Evolutionary conservation across 2,329 filamentous ascomycete species (phyloP), one percentile per base, ranked within the genome.

Genomic region (Fusarium fujikuroi): DNA sequence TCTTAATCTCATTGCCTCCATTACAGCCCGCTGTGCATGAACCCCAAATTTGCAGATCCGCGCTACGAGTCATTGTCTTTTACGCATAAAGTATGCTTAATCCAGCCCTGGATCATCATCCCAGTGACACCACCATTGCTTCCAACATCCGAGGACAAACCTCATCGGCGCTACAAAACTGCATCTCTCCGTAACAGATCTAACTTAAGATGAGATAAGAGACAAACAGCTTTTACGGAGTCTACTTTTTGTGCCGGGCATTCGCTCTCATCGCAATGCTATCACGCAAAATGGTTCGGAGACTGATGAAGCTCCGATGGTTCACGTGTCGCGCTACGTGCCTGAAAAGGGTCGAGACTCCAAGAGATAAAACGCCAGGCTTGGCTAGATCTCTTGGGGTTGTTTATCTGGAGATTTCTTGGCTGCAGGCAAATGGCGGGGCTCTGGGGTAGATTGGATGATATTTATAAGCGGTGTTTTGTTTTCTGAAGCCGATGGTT

Each of bases 241-340:
- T 36, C 70, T 73, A 73, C 37, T 74, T 73, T 47, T 46, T 56
- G n/a, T 15, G 21, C 66, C 70, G 70, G 12, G 9, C 10, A 9
- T 4, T 57, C 12, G 0, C 5, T 39, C 12, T 7, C 15, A 42
- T 28, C 19, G 9, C 8, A 42, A 21, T 7, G 7, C 40, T 18
- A 36, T 49, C 30, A n/a, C 54, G 21, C 40, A 58, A 47, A 18
- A 39, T 25, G 21, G 19, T 14, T 74, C 70, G 70, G 70, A 34
- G 3, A 10, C 32, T 73, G 52, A 73, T 63, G 15, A 68, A 71
- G 53, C 50, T 50, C 70, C 70, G 70, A 68, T 32, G 18, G 47
- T 40, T 47, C 60, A 70, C 44, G 60, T 62, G 70, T 40, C 9
- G 42, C 37, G 36, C 63, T 62, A 54, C 54, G 30, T 40, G 30